Evolutionary conservation across 2,329 filamentous ascomycete genomes (phyloP).

Genomic region (Scedosporium boydii): DNA sequence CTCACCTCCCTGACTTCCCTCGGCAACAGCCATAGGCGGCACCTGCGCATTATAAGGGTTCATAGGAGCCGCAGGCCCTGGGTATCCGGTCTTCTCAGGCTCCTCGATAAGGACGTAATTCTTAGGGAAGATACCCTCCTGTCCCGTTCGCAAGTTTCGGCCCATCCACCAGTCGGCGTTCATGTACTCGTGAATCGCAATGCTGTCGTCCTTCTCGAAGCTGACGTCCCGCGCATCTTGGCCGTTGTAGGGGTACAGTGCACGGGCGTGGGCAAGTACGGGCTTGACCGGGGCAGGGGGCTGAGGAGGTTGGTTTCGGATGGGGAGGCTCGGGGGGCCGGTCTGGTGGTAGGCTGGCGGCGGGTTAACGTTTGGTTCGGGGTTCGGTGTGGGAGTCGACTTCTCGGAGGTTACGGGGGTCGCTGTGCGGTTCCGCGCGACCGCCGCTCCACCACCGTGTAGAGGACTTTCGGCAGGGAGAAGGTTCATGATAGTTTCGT

Average conservation of each 20-base stretch:
- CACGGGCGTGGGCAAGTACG: constrained; percentile 63
- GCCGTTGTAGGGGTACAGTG: constrained; percentile 75
- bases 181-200: constrained; percentile 84
- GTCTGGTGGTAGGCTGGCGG: constrained; percentile 45
- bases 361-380: constrained; percentile 21
- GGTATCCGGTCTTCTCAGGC: constrained; percentile 43
- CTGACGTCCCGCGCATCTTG: constrained; percentile 73
- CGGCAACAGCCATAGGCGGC: constrained; percentile 65
- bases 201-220: constrained; percentile 69
- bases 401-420: constrained; percentile 16
- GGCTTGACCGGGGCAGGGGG: constrained; percentile 28
- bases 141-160: constrained; percentile 68
- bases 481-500: constrained; percentile 63
- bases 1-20: constrained; percentile 29
- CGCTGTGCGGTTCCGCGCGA: constrained; percentile 16
- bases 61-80: constrained; percentile 15
- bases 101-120: constrained; percentile 69
- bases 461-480: constrained; percentile 64
- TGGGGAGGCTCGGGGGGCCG: constrained; percentile 29
- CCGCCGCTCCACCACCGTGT: constrained; percentile 30
- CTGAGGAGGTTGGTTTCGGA: constrained; percentile 18
- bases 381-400: constrained; percentile 19
- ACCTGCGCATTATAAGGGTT: constrained; percentile 61
- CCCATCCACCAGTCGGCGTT: constrained; percentile 98
- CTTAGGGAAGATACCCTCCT: constrained; percentile 90